phyloP scores from a whole-genome alignment of 495 filamentous ascomycete species.

The Hyaloscypha bicolor region DNA sequence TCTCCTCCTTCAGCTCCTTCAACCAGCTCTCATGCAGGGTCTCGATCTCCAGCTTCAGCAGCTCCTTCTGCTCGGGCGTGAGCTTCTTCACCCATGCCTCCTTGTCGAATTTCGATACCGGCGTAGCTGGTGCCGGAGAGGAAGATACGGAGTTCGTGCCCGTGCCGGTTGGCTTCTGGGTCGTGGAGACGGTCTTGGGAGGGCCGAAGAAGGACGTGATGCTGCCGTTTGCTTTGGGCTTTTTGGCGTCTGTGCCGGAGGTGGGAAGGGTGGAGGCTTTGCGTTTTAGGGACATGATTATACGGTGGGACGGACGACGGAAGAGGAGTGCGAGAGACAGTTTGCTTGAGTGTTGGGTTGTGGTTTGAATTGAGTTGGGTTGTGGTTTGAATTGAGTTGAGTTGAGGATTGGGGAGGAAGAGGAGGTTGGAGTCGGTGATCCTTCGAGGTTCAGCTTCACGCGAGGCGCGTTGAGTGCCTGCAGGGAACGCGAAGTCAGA shows the following conservation, averaged over 20 bases:
- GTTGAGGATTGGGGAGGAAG: neutral
- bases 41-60: conserved; percentile 87
- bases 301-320: conserved; percentile 1
- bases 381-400: conserved; percentile 5
- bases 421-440: conserved; percentile 11
- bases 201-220: conserved; percentile 57
- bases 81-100: conserved; percentile 79
- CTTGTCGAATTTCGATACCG: conserved; percentile 72
- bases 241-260: conserved; percentile 55
- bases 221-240: conserved; percentile 64
- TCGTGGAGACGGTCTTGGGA: conserved; percentile 39
- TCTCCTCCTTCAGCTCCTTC: conserved; percentile 79
- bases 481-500: conserved; percentile 27
- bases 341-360: conserved; percentile 7
- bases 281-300: conserved; percentile 63
- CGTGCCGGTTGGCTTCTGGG: conserved; percentile 31
- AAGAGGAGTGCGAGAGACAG: conserved; percentile 24
- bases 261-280: conserved; percentile 57
- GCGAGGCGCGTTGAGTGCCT: conserved; percentile 19
- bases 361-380: conserved; percentile 1
- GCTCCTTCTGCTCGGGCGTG: conserved; percentile 75
- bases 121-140: conserved; percentile 14
- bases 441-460: neutral
- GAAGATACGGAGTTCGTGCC: conserved; percentile 29
- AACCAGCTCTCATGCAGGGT: conserved; percentile 92